These are phyloP conservation scores for Lodderomyces orthopsilosis DNA, from an alignment of 1,139 yeast genomes.

Conservation along the genomic window DNA sequence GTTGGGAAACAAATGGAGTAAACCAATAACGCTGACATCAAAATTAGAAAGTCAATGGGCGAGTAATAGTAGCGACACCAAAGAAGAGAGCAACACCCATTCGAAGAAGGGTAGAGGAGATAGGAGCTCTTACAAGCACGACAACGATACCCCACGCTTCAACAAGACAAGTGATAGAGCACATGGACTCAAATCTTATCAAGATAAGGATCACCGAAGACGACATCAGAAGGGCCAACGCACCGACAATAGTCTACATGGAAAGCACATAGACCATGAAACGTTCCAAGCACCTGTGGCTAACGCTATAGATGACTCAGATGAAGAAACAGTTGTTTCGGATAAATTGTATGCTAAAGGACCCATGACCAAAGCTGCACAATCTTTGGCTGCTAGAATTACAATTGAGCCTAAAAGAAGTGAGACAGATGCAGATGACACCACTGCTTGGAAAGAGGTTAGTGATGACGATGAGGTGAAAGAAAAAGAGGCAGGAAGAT, in stretches of 20 bases:
- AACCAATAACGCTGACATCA: slow-evolving; percentile 14
- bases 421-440: slow-evolving; percentile 6
- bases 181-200: neutral
- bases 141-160: neutral
- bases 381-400: slow-evolving; percentile 26
- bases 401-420: neutral
- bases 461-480: slow-evolving; percentile 3
- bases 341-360: slow-evolving; percentile 10
- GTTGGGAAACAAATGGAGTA: slow-evolving; percentile 13
- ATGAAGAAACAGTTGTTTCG: slow-evolving; percentile 13
- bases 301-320: neutral
- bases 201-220: neutral
- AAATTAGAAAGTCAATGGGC: slow-evolving; percentile 9
- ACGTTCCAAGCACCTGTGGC: neutral
- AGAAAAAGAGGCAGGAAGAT: slow-evolving; percentile 5
- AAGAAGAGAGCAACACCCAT: neutral
- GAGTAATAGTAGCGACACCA: neutral
- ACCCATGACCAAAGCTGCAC: slow-evolving; percentile 28
- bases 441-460: slow-evolving; percentile 4
- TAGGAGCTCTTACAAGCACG: neutral
- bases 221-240: neutral
- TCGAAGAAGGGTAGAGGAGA: neutral
- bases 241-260: neutral
- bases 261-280: neutral
- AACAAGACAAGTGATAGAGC: neutral